Conservation (phyloP, 306 rosid species). For the Oxytropis ochrocephala region DNA sequence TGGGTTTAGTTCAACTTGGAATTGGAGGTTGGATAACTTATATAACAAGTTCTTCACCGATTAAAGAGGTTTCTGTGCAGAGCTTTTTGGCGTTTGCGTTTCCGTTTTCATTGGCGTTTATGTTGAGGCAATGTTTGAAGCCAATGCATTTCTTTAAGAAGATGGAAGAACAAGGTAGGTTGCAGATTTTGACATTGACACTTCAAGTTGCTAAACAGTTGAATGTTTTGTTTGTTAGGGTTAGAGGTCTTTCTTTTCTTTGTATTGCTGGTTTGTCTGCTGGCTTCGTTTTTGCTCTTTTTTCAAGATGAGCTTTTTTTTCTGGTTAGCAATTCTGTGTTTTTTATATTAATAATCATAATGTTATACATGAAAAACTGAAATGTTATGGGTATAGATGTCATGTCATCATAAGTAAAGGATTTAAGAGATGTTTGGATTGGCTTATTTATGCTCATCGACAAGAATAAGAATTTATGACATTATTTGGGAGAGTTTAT, state of each 20-base stretch:
- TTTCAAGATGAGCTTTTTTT: constrained; percentile 26
- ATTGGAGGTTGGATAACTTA: constrained; percentile 74
- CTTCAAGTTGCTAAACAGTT: constrained; percentile 65
- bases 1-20: constrained; percentile 61
- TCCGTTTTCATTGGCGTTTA: constrained; percentile 59
- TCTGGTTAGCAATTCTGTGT: too few species aligned
- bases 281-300: constrained; percentile 36
- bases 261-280: constrained; percentile 42
- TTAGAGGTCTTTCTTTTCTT: constrained; percentile 44
- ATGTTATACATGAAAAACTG: not conserved
- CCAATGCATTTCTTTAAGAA: constrained; percentile 34
- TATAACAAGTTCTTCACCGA: constrained; percentile 25
- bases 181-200: constrained; percentile 34
- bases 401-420: not conserved
- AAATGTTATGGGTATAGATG: not conserved
- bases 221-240: constrained; percentile 45
- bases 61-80: constrained; percentile 49
- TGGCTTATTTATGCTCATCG: too few species aligned
- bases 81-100: constrained; percentile 71
- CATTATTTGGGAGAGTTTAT: too few species aligned
- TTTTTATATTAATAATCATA: not conserved
- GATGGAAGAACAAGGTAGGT: constrained; percentile 36
- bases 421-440: too few species aligned
- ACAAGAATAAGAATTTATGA: too few species aligned
- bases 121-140: constrained; percentile 56